Evolutionary conservation across 257 asterid genomes (phyloP).

Genomic region (Solanum verrucosum): DNA sequence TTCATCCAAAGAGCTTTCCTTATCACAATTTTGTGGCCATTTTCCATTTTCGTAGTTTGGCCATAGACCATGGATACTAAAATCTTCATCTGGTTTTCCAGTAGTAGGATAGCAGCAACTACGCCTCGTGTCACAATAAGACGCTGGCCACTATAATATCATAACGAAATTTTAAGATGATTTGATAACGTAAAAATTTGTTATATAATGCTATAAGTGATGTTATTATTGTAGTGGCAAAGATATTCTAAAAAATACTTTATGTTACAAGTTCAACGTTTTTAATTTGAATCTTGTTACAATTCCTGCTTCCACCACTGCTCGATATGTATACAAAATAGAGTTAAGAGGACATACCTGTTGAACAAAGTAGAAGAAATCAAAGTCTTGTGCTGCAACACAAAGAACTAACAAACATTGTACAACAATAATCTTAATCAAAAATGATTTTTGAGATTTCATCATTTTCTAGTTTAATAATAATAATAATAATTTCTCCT

Average conservation of each 20-base stretch:
- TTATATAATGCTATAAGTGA: too few species aligned
- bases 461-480: neutral
- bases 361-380: constrained; percentile 38
- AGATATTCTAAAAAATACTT: neutral
- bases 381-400: constrained; percentile 16
- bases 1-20: constrained; percentile 26
- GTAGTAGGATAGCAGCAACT: constrained; percentile 72
- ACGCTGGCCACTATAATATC: constrained; percentile 57
- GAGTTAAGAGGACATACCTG: constrained; percentile 9
- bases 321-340: too few species aligned
- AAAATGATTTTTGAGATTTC: constrained; percentile 1
- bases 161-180: neutral
- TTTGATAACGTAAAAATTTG: neutral
- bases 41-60: constrained; percentile 54
- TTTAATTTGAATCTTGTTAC: neutral
- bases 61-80: constrained; percentile 83
- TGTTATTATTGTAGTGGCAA: too few species aligned
- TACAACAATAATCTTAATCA: constrained; percentile 7
- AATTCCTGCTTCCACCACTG: neutral
- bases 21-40: constrained; percentile 61
- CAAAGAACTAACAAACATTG: constrained; percentile 9
- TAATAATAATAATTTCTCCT: neutral
- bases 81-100: constrained; percentile 61
- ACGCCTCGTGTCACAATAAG: constrained; percentile 50
- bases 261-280: neutral